These are phyloP conservation scores for Rhizopogon vinicolor DNA, from an alignment of 768 basidiomycete species.

Conservation along the genomic window DNA sequence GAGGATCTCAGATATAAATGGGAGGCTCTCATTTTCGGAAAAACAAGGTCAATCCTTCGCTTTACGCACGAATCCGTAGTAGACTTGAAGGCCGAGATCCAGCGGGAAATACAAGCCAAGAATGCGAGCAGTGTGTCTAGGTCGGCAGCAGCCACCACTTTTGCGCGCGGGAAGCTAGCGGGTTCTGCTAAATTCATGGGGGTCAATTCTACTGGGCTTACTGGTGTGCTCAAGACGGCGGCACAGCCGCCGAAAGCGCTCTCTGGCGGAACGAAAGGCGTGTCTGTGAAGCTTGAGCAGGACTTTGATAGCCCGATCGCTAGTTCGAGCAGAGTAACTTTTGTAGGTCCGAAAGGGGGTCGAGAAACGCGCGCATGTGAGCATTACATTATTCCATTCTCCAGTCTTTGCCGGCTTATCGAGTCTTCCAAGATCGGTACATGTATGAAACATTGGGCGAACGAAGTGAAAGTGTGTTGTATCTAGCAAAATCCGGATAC, in stretches of 20 bases:
- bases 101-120: slow-evolving; percentile 31
- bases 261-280: neutral
- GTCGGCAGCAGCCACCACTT: neutral
- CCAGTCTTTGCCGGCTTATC: neutral
- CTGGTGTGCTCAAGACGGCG: neutral
- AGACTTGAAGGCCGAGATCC: slow-evolving; percentile 37
- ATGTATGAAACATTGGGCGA: slow-evolving; percentile 92
- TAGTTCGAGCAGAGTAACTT: slow-evolving; percentile 24
- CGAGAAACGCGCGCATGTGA: slow-evolving; percentile 47
- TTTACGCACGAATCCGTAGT: slow-evolving; percentile 48
- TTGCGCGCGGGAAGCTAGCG: neutral
- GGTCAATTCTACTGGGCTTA: slow-evolving; percentile 1
- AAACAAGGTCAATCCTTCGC: slow-evolving; percentile 31
- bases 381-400: slow-evolving; percentile 13
- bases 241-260: neutral
- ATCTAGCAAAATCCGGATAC: neutral
- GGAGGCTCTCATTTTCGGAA: slow-evolving; percentile 45
- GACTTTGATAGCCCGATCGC: slow-evolving; percentile 10
- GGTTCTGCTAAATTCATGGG: slow-evolving; percentile 8
- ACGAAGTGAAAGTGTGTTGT: slow-evolving; percentile 66
- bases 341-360: slow-evolving; percentile 26
- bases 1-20: slow-evolving; percentile 61
- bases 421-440: slow-evolving; percentile 60
- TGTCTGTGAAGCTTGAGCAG: neutral
- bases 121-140: slow-evolving; percentile 20